Evolutionary conservation across 2,329 filamentous ascomycete species (phyloP), one percentile per base, ranked within the genome.

Genomic region (Stachybotrys echinatus): DNA sequence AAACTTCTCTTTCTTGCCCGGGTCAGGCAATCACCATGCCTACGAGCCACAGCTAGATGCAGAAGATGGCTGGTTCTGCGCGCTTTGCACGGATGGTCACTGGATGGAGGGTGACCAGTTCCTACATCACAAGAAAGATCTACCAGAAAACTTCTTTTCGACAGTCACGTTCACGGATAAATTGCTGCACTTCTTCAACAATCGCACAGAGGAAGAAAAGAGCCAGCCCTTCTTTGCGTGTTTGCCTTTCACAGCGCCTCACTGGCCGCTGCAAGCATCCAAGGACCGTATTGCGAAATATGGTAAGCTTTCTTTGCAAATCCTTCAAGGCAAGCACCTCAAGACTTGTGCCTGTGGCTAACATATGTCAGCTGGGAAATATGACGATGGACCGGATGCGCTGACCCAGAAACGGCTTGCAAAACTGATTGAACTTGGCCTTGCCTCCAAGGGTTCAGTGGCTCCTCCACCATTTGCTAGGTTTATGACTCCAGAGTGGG

Each of bases 191-290:
- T 74, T 73, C 39, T 58, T 74, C 6, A 52, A 61, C 18, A 68
- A 71, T 34, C 67, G 71, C 61, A 65, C 69, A n/a, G 58, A 67
- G 12, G 63, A 60, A 4, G 63, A 65, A 2, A 45, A 48, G 22
- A 39, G 45, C 4, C 38, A 57, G 43, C 69, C 75, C 0, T 79
- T 79, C 63, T 78, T 78, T 55, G 74, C 65, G 3, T 78, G 77
- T 55, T 63, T 74, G 4, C 73, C 76, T 1, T 79, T 76, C 58
- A 76, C 74, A 2, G 76, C 76, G 0, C 75, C 76, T 7, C 76
- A 79, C 53, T 79, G 76, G 74, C 76, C 75, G 0, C 62, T 80
- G 2, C 76, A 77, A 54, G 74, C 72, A 7, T 72, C 74, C 1
- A 66, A 71, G 46, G 66, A 76, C 46, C 67, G 70, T 48, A 67